Percentiles rank a stretch among this genome's conserved stretches.
These are phyloP conservation scores for Anthostomella pinea DNA, from an alignment of 2,329 filamentous ascomycete species.

Conservation along the genomic window DNA sequence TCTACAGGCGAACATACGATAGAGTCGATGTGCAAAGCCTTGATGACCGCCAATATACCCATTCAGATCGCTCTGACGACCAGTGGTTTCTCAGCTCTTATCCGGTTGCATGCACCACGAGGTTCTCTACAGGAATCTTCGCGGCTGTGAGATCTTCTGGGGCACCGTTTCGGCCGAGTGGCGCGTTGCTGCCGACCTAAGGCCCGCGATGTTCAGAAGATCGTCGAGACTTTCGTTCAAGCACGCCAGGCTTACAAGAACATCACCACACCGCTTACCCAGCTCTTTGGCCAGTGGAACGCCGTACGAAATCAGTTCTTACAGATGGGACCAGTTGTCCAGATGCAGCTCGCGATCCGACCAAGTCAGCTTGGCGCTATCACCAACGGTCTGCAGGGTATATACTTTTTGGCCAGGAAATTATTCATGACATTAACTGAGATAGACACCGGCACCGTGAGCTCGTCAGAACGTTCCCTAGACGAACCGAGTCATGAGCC, in stretches of 20 bases:
- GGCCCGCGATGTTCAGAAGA: neutral
- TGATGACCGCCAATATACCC: conserved; percentile 1
- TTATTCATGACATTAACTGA: too few species aligned
- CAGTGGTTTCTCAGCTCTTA: neutral
- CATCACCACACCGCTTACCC: neutral
- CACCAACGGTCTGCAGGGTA: neutral
- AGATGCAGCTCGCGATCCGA: neutral
- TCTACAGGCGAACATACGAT: too few species aligned
- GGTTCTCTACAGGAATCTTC: neutral
- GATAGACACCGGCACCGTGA: too few species aligned
- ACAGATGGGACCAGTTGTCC: neutral
- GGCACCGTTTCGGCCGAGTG: neutral
- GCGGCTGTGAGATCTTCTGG: conserved; percentile 2
- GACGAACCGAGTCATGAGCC: too few species aligned
- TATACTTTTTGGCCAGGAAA: too few species aligned
- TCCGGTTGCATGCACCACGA: neutral
- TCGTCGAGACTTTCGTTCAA: neutral
- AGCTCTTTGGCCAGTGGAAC: neutral
- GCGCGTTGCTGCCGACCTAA: neutral
- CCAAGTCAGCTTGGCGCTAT: neutral
- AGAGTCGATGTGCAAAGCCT: conserved; percentile 1
- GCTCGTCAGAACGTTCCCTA: too few species aligned
- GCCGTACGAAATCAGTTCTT: neutral
- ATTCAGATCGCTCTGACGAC: neutral
- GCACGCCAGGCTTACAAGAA: neutral